A percentile compares a stretch with the other conserved stretches of the same genome.
phyloP scores from a whole-genome alignment of 495 filamentous ascomycete species.

The Haplographium delicatum region DNA sequence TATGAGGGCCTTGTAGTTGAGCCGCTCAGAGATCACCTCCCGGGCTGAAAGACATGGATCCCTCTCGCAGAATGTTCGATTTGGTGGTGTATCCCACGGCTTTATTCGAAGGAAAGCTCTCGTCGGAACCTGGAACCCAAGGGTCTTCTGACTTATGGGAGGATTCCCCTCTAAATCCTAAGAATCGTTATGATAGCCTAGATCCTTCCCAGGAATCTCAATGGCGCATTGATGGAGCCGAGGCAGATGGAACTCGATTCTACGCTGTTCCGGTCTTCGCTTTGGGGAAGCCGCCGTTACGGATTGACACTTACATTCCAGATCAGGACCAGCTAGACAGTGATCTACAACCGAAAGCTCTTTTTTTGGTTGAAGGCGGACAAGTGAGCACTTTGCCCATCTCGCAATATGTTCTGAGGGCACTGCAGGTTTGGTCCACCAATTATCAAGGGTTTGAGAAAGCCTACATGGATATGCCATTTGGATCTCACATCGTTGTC shows the following conservation, averaged over 20 bases:
- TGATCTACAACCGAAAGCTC: too few species aligned
- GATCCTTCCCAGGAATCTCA: background rate
- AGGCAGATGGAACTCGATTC: slow-evolving; percentile 16
- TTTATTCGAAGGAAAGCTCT: background rate
- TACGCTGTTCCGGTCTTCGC: slow-evolving; percentile 17
- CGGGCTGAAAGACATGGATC: too few species aligned
- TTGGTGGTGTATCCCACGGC: slow-evolving; percentile 12
- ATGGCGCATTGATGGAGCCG: slow-evolving; percentile 15
- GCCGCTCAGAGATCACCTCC: too few species aligned
- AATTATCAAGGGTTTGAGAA: slow-evolving; percentile 5
- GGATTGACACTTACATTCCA: slow-evolving; percentile 17
- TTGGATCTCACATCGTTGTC: slow-evolving; percentile 16
- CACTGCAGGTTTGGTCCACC: slow-evolving; percentile 13
- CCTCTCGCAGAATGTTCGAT: slow-evolving; percentile 12
- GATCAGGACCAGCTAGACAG: slow-evolving; percentile 7
- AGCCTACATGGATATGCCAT: slow-evolving; percentile 12
- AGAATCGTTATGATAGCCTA: slow-evolving; percentile 20
- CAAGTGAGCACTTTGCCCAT: background rate
- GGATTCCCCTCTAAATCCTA: slow-evolving; percentile 12
- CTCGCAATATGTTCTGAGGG: slow-evolving; percentile 11
- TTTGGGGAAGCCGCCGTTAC: slow-evolving; percentile 6
- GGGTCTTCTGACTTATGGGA: slow-evolving; percentile 1
- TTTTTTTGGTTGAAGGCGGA: background rate
- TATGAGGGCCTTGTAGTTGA: too few species aligned
- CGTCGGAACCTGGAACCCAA: background rate